phyloP scores from a whole-genome alignment of 345 rosid genomes.

The Dipteronia dyeriana region DNA sequence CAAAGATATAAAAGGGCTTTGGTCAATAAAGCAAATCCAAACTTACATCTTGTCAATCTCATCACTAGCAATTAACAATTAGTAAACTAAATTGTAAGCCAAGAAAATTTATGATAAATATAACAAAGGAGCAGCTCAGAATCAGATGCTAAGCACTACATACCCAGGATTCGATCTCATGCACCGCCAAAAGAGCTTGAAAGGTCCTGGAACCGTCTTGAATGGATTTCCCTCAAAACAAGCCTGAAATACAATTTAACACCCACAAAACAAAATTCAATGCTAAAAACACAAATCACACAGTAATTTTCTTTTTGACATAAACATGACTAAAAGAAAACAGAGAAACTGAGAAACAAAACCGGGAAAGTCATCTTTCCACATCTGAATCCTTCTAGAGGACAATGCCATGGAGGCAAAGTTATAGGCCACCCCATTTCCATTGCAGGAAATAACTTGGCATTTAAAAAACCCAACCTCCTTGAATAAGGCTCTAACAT shows the following conservation, averaged over 20 bases:
- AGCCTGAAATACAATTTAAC: slow-evolving; percentile 53
- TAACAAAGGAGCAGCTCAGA: slow-evolving; percentile 3
- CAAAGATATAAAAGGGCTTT: neutral
- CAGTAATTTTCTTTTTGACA: neutral
- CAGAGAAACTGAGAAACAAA: too few species aligned
- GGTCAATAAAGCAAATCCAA: slow-evolving; percentile 13
- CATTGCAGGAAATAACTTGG: too few species aligned
- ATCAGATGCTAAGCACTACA: slow-evolving; percentile 19
- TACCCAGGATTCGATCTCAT: slow-evolving; percentile 99
- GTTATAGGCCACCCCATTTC: too few species aligned
- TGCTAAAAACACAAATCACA: neutral
- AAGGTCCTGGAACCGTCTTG: slow-evolving; percentile 97
- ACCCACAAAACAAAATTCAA: neutral
- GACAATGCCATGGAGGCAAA: too few species aligned
- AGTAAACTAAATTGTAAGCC: slow-evolving; percentile 6
- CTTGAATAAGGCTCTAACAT: too few species aligned
- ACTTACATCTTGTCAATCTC: slow-evolving; percentile 6
- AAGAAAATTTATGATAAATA: neutral
- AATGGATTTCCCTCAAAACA: slow-evolving; percentile 97
- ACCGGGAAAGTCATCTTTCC: too few species aligned
- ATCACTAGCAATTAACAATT: neutral
- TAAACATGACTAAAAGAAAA: too few species aligned
- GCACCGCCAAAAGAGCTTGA: slow-evolving; percentile 86
- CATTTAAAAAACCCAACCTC: too few species aligned
- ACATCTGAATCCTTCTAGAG: too few species aligned